Conservation (phyloP, 2,329 filamentous ascomycete genomes). For the Verticillium dahliae region DNA sequence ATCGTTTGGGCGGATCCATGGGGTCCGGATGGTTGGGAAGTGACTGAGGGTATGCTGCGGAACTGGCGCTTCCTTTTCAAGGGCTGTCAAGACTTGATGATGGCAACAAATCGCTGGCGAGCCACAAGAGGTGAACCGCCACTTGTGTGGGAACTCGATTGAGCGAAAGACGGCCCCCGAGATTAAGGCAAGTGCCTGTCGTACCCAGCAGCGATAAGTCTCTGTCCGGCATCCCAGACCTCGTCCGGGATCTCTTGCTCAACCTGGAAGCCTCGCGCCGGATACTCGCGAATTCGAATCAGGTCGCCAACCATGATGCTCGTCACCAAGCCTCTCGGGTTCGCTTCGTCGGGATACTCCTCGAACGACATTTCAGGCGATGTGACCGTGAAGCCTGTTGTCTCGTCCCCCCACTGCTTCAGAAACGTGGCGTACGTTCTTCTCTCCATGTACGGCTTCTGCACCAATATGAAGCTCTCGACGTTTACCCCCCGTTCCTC, state of each 20-base stretch:
- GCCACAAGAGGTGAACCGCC: slow-evolving; percentile 15
- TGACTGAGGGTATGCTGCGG: slow-evolving; percentile 28
- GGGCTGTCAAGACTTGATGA: slow-evolving; percentile 27
- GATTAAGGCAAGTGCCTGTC: slow-evolving; percentile 27
- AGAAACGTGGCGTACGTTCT: slow-evolving; percentile 38
- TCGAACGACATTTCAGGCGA: slow-evolving; percentile 30
- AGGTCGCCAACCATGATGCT: slow-evolving; percentile 39
- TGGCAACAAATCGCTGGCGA: slow-evolving; percentile 33
- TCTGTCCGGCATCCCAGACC: slow-evolving; percentile 33
- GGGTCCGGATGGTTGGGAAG: slow-evolving; percentile 30
- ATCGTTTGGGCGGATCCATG: slow-evolving; percentile 32
- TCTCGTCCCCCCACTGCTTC: slow-evolving; percentile 35
- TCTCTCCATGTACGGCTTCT: slow-evolving; percentile 43
- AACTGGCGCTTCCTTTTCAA: slow-evolving; percentile 30
- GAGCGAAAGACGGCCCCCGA: slow-evolving; percentile 7
- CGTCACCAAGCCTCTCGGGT: slow-evolving; percentile 32
- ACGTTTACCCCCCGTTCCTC: slow-evolving; percentile 15
- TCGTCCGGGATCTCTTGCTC: slow-evolving; percentile 31
- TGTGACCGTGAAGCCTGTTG: slow-evolving; percentile 29
- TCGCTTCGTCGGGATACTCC: slow-evolving; percentile 33
- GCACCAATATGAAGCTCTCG: slow-evolving; percentile 32
- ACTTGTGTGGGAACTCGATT: slow-evolving; percentile 8
- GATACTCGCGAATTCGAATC: slow-evolving; percentile 34
- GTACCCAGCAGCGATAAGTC: slow-evolving; percentile 31
- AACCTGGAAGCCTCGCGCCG: slow-evolving; percentile 34